A percentile compares a stretch with the other conserved stretches of the same genome.
Evolutionary conservation across 345 rosid species (phyloP).

Genomic region (Zanthoxylum bungeanum): DNA sequence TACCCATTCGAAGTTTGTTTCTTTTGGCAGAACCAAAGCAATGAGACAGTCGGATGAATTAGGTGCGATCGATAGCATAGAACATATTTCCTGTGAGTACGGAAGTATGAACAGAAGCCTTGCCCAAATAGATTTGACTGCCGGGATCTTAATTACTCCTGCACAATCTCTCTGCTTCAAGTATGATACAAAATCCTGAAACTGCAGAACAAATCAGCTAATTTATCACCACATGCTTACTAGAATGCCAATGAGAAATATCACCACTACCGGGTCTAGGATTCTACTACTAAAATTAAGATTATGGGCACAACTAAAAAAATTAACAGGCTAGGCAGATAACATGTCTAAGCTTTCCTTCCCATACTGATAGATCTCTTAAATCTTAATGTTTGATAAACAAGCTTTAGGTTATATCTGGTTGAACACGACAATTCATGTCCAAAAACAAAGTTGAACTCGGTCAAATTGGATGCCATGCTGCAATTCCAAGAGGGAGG

Average conservation of each 20-base stretch:
- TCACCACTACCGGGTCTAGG: neutral
- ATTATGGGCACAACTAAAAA: neutral
- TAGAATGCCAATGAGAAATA: neutral
- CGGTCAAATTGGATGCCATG: too few species aligned
- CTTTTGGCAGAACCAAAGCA: conserved; percentile 87
- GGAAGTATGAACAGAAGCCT: conserved; percentile 95
- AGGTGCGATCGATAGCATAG: conserved; percentile 67
- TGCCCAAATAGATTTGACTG: conserved; percentile 70
- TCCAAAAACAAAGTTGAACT: neutral
- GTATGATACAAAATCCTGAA: conserved; percentile 87
- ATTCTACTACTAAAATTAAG: neutral
- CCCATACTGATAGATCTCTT: neutral
- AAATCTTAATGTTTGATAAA: neutral
- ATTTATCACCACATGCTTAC: neutral
- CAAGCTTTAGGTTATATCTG: neutral
- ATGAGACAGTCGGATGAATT: conserved; percentile 55
- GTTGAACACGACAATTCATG: too few species aligned
- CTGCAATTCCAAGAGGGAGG: neutral
- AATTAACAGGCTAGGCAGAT: neutral
- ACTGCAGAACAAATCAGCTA: conserved; percentile 40
- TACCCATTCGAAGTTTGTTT: conserved; percentile 68
- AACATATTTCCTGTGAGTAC: conserved; percentile 64
- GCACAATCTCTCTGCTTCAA: conserved; percentile 96
- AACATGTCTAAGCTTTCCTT: neutral
- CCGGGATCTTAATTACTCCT: conserved; percentile 92